These are phyloP conservation scores for Selaginella tamariscina DNA, from an alignment of 75 land plant species.

Conservation along the genomic window DNA sequence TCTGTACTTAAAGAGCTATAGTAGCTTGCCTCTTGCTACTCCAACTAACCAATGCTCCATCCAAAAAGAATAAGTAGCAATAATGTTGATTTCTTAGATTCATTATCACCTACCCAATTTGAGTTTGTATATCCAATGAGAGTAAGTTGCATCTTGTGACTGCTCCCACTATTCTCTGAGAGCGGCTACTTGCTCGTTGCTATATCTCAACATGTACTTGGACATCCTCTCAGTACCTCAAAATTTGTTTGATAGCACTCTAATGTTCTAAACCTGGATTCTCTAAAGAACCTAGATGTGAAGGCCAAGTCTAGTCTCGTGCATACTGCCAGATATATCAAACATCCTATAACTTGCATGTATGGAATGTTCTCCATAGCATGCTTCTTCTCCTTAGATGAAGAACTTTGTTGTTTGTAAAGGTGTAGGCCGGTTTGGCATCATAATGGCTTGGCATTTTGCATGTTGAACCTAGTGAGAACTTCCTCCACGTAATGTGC, in stretches of 20 bases:
- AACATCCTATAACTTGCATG: slow-evolving; percentile 8
- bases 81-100: not conserved
- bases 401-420: not conserved
- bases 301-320: slow-evolving; percentile 7
- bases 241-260: slow-evolving; percentile 13
- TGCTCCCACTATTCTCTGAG: slow-evolving; percentile 1
- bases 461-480: not conserved
- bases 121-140: too few relatives aligned
- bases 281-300: not conserved
- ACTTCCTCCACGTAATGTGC: slow-evolving; percentile 7
- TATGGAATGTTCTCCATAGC: slow-evolving; percentile 23
- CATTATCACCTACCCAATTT: not conserved
- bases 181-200: not conserved
- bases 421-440: not conserved
- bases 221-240: slow-evolving; percentile 18
- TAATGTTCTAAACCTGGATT: slow-evolving; percentile 16
- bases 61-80: not conserved
- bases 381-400: not conserved
- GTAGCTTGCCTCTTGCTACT: not conserved
- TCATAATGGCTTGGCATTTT: slow-evolving; percentile 1
- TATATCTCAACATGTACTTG: not conserved
- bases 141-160: not conserved
- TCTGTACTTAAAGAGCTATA: not conserved
- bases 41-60: not conserved
- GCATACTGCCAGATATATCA: slow-evolving; percentile 13